These are phyloP conservation scores for Cardamine chenopodiifolia DNA, from an alignment of 345 rosid genomes.

Conservation along the genomic window DNA sequence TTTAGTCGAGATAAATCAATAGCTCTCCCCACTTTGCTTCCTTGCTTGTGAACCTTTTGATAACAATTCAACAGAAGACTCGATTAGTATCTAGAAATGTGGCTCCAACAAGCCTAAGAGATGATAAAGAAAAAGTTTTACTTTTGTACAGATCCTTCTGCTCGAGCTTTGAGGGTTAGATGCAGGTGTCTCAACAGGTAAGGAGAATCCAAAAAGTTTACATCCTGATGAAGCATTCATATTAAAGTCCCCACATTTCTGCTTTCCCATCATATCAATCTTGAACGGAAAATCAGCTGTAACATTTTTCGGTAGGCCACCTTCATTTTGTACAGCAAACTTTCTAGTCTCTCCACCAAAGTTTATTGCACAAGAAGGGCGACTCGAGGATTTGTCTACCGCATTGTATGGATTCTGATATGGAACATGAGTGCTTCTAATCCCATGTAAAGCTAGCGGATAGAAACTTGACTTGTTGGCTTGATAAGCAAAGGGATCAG, in stretches of 20 bases:
- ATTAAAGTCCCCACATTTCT: constrained; percentile 45
- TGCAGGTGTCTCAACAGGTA: constrained; percentile 58
- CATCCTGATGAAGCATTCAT: constrained; percentile 54
- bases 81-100: constrained; percentile 10
- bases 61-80: background rate
- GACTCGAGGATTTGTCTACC: constrained; percentile 41
- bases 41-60: constrained; percentile 93
- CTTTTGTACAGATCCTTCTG: constrained; percentile 94
- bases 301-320: constrained; percentile 44
- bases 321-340: constrained; percentile 45
- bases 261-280: constrained; percentile 45
- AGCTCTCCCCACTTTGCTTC: constrained; percentile 90
- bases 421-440: constrained; percentile 52
- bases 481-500: constrained; percentile 54
- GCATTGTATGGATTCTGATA: constrained; percentile 54
- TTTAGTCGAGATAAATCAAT: constrained; percentile 76
- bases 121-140: constrained; percentile 40
- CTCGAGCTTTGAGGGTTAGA: constrained; percentile 62
- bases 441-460: constrained; percentile 57
- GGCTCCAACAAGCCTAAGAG: constrained; percentile 22
- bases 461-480: constrained; percentile 53
- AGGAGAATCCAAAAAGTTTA: constrained; percentile 82
- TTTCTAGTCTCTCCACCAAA: constrained; percentile 49
- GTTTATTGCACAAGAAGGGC: constrained; percentile 18
- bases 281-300: constrained; percentile 46